These are phyloP conservation scores for Trichoderma sp. DNA, from an alignment of 2,329 filamentous ascomycete genomes.

Conservation along the genomic window DNA sequence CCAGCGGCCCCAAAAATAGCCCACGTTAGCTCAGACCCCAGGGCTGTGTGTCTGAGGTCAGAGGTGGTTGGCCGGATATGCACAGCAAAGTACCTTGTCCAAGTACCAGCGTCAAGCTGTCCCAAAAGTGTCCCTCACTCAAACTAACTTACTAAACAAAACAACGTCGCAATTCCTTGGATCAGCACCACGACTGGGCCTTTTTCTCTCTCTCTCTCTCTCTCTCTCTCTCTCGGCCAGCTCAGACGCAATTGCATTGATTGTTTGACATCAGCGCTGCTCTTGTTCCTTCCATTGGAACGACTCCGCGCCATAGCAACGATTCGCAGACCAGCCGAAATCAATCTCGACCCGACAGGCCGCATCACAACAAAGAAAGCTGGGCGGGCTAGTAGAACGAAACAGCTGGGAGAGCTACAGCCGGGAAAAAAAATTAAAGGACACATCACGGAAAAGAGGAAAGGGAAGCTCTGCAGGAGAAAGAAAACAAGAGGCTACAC, in stretches of 20 bases:
- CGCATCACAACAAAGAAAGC: not conserved
- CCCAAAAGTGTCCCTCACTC: not conserved
- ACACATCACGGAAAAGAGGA: not conserved
- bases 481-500: not conserved
- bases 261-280: not conserved
- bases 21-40: not conserved
- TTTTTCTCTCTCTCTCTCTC: not conserved
- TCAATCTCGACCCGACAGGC: not conserved
- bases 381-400: not conserved
- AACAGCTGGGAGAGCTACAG: not conserved
- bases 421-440: not conserved
- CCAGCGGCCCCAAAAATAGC: not conserved
- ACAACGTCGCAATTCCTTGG: not conserved
- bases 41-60: slow-evolving; percentile 4
- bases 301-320: not conserved
- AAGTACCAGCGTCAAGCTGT: not conserved
- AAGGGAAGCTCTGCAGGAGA: not conserved
- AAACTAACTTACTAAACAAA: not conserved
- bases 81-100: not conserved
- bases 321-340: not conserved
- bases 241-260: not conserved
- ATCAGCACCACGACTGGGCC: not conserved
- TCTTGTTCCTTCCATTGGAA: not conserved
- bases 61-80: not conserved
- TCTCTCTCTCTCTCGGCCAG: not conserved